Evolutionary conservation across 2,329 filamentous ascomycete genomes (phyloP).

Genomic region (Thielaviopsis punctulata): DNA sequence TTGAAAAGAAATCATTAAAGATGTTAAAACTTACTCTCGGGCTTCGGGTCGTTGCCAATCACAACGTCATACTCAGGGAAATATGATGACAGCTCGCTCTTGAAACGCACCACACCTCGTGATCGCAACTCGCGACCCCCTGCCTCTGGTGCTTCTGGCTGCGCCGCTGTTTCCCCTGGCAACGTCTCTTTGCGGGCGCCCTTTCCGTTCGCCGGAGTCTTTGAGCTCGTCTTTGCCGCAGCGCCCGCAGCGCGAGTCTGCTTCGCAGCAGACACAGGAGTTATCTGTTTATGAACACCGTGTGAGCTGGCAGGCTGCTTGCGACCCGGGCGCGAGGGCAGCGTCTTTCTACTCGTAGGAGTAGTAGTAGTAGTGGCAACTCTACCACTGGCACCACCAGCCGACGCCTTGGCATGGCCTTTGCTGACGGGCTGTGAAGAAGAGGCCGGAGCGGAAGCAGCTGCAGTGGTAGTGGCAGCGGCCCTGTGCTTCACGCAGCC

Average conservation of each 20-base stretch:
- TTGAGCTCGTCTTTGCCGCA: not conserved
- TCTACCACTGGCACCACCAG: too few species aligned
- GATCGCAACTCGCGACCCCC: conserved; percentile 69
- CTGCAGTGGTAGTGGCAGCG: not conserved
- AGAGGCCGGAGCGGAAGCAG: not conserved
- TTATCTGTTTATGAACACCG: not conserved
- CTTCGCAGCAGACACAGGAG: not conserved
- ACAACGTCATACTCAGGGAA: conserved; percentile 91
- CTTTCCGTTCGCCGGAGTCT: not conserved
- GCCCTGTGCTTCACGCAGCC: not conserved
- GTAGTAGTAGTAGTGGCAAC: not conserved
- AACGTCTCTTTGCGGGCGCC: not conserved
- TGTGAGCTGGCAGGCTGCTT: not conserved
- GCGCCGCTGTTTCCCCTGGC: conserved; percentile 20
- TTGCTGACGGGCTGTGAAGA: too few species aligned
- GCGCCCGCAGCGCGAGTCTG: not conserved
- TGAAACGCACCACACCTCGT: conserved; percentile 69
- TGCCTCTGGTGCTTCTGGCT: conserved; percentile 34
- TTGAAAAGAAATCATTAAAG: not conserved
- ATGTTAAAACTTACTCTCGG: conserved; percentile 45
- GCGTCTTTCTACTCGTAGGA: not conserved
- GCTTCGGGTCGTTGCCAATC: conserved; percentile 67
- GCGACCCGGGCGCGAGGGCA: not conserved
- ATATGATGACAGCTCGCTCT: conserved; percentile 80
- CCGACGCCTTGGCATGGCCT: not conserved